phyloP scores from a whole-genome alignment of 2,329 filamentous ascomycete species.

The Niveomyces coronatus region DNA sequence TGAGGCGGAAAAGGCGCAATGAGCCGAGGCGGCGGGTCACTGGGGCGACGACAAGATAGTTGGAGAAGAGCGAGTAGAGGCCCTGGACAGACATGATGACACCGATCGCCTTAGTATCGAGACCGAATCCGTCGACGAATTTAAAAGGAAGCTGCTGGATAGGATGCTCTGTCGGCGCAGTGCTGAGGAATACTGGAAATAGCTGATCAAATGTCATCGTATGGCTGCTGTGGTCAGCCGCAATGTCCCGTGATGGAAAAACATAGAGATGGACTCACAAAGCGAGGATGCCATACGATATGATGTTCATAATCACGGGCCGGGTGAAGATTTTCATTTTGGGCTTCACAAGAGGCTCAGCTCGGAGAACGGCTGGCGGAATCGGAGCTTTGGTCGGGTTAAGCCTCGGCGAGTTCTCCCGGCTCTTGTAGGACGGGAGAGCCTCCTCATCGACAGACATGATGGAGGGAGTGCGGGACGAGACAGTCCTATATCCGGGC shows the following conservation, averaged over 20 bases:
- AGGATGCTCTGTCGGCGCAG: slow-evolving; percentile 40
- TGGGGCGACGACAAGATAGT: slow-evolving; percentile 73
- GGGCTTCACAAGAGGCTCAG: slow-evolving; percentile 9
- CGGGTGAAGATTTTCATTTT: slow-evolving; percentile 60
- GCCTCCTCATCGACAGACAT: slow-evolving; percentile 40
- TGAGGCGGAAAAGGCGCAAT: slow-evolving; percentile 69
- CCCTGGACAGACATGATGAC: slow-evolving; percentile 84
- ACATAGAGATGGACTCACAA: slow-evolving; percentile 64
- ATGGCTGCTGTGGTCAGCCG: slow-evolving; percentile 47
- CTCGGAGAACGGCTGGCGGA: slow-evolving; percentile 13
- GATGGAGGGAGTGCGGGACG: slow-evolving; percentile 1
- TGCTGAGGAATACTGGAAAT: slow-evolving; percentile 84
- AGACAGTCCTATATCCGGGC: slow-evolving; percentile 49
- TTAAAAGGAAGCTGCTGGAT: slow-evolving; percentile 65
- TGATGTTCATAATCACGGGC: slow-evolving; percentile 77
- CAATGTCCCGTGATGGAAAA: background rate
- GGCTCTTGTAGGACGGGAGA: slow-evolving; percentile 59
- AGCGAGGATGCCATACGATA: slow-evolving; percentile 84
- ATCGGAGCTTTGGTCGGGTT: slow-evolving; percentile 19
- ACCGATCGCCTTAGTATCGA: slow-evolving; percentile 76
- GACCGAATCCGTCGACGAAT: slow-evolving; percentile 77
- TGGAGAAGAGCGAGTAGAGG: slow-evolving; percentile 77
- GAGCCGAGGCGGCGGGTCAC: slow-evolving; percentile 67
- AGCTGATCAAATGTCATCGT: slow-evolving; percentile 95
- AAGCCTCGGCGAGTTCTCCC: slow-evolving; percentile 43